Conservation (phyloP, 139 green algal genomes). For the Closterium sp. region DNA sequence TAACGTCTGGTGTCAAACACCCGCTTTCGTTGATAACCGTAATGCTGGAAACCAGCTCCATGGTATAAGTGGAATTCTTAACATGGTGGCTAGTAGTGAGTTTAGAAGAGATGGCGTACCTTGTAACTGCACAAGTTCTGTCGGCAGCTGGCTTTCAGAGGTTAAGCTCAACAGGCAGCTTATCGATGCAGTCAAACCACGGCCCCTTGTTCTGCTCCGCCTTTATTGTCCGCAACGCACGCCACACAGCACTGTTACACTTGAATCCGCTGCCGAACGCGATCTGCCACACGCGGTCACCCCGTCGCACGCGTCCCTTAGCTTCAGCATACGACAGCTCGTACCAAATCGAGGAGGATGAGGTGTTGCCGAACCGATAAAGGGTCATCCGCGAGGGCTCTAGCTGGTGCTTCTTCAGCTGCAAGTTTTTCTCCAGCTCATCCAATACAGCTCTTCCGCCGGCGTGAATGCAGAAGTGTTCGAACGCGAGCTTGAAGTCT, state of each 20-base stretch:
- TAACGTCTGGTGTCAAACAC: too few relatives aligned
- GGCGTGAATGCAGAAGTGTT: slow-evolving; percentile 98
- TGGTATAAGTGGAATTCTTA: too few relatives aligned
- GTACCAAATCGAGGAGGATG: slow-evolving; percentile 64
- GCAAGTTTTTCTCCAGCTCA: slow-evolving; percentile 94
- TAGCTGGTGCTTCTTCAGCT: slow-evolving; percentile 63
- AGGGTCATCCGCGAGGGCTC: slow-evolving; percentile 64
- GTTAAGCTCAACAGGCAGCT: slow-evolving; percentile 16
- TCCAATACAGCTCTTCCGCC: slow-evolving; percentile 91
- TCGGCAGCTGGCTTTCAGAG: not conserved
- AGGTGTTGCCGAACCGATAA: slow-evolving; percentile 57
- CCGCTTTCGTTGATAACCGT: too few relatives aligned
- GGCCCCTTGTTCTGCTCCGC: slow-evolving; percentile 12
- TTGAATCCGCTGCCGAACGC: slow-evolving; percentile 61
- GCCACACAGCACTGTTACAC: slow-evolving; percentile 59
- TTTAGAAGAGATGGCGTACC: not conserved
- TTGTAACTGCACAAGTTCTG: not conserved
- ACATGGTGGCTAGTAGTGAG: too few relatives aligned
- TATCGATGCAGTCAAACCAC: slow-evolving; percentile 39
- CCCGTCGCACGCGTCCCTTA: slow-evolving; percentile 34
- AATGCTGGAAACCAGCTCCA: too few relatives aligned
- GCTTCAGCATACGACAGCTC: slow-evolving; percentile 58
- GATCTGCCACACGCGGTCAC: slow-evolving; percentile 62
- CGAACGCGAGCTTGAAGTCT: slow-evolving; percentile 96
- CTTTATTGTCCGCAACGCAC: slow-evolving; percentile 49